Base-by-base conservation (phyloP, 495 filamentous ascomycete genomes). In the Hyaloscypha hepaticicola region DNA sequence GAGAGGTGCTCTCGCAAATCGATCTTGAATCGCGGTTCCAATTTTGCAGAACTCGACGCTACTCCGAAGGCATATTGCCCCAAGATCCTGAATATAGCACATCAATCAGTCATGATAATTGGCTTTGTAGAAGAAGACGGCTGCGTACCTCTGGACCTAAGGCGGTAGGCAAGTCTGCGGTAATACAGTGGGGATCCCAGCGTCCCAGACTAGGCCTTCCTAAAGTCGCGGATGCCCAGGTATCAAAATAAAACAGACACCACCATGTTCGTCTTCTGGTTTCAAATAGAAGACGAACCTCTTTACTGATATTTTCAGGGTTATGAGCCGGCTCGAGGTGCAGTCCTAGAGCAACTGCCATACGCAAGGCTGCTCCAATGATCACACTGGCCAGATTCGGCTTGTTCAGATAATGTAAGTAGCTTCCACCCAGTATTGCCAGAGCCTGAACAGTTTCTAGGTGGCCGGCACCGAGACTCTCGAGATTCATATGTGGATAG, bases 161-260 rank as follows among this genome's bases (percentile, higher is more conserved):
- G 12, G 31, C 31, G 38, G 11, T 45, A 4, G 38, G 38, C 38
- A 45, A 45, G 16, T 8, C 4, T 11, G 16, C 38, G 16, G 38
- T 45, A 16, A 45, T 45, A 16, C 11, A 16, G 4, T 85, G 12
- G 88, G 88, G 1, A 81, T 87, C 84, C 77, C 84, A 86, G 21
- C 89, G 83, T 5, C 89, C 88, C 72, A 91, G 82, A 21, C 86
- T 88, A 0, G 87, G 89, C 34, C 89, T 80, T 19, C 89, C 89
- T 57, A 89, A 82, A 28, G 88, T 91, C 56, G 86, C 87, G 4
- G 82, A 82, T 4, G 84, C 88, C 87, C 88, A 91, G 1, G 88
- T 88, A 74, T 92, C 89, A 66, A 92, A 79, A 74, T 85, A 89
- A 74, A 89, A 87, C 57, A 91, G 72, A 38, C 83, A 86, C 89